Base-by-base conservation (phyloP, 2,329 filamentous ascomycete species). In the Coniella vitis region DNA sequence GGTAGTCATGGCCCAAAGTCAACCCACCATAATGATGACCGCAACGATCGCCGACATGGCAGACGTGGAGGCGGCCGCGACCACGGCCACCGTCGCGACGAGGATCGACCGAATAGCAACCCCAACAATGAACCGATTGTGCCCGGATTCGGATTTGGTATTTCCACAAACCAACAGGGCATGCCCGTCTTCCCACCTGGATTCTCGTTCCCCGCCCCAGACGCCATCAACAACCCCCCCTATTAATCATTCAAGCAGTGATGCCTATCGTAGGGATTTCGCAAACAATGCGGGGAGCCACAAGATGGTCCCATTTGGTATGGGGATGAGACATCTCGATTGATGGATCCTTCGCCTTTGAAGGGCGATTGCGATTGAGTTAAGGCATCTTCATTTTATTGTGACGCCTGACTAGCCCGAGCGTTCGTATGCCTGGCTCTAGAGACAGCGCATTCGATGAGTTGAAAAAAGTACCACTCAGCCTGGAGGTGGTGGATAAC, bases 1-100 rank as follows among this genome's bases (percentile, higher is more conserved):
- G 81, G 81, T 32, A 74, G 74, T 57, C 78, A 82, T 59, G 81
- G 81, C 3, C 81, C 81, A 45, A 83, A 82, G 59, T 84, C 79
- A 1, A 78, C 74, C n/a, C 69, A 74, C 16, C 68, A 71, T 4
- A 61, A 46, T 21, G 43, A 53, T 8, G 52, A 49, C 8, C 47
- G 47, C 13, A 49, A 35, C 19, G 47, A 49, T 21, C 52, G 52
- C 17, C 55, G 56, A 21, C 56, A 56, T 17, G 53, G 55, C 22
- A 43, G 51, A 41, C 48, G 51, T 35, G 45, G 45, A 8, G 41
- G 44, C 38, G 54, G 56, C 21, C 44, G 54, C 16, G 56, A 55
- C 19, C 48, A 56, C 40, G 55, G 56, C 14, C 51, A 58, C 40
- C 57, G 57, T 38, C 61, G 59, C 16, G 60, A 61, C 9, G 62